Conservation (phyloP, 352 stramenopile genomes). For the Peronospora farinosa region DNA sequence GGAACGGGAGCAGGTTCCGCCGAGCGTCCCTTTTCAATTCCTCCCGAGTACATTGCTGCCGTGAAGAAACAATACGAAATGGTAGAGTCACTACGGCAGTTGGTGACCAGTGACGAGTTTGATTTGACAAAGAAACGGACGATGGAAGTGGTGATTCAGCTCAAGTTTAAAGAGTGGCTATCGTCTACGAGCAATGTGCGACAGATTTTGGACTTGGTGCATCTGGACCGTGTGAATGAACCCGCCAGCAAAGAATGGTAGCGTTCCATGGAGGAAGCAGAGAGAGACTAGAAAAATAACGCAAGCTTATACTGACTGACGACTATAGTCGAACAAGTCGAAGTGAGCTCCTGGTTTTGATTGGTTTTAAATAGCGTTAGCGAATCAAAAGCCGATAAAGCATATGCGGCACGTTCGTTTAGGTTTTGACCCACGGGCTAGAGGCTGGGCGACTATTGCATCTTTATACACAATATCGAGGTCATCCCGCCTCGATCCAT, state of each 20-base stretch:
- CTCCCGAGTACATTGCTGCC: conserved; percentile 56
- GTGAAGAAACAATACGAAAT: conserved; percentile 67
- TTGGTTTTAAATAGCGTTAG: conserved; percentile 20
- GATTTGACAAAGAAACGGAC: conserved; percentile 69
- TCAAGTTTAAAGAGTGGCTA: conserved; percentile 86
- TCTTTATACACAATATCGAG: conserved; percentile 11
- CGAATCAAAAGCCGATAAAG: conserved; percentile 42
- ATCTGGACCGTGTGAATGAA: conserved; percentile 54
- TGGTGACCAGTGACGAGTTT: conserved; percentile 79
- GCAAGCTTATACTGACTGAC: conserved; percentile 4
- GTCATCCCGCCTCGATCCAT: conserved; percentile 31
- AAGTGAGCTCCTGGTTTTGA: conserved; percentile 17
- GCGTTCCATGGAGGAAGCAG: conserved; percentile 2
- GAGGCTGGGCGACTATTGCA: conserved; percentile 22
- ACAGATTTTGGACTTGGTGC: conserved; percentile 85
- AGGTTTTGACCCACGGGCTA: neutral
- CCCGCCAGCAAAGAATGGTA: conserved; percentile 21
- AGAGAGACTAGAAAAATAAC: neutral
- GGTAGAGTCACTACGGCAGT: conserved; percentile 59
- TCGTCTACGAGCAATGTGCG: conserved; percentile 77
- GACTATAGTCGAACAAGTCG: too few species aligned
- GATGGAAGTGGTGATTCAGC: conserved; percentile 79
- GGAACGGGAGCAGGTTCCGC: conserved; percentile 22
- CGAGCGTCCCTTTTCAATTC: conserved; percentile 76
- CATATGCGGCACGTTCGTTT: conserved; percentile 44